Evolutionary conservation across 2,329 filamentous ascomycete genomes (phyloP).

Genomic region (Clarireedia sp.): DNA sequence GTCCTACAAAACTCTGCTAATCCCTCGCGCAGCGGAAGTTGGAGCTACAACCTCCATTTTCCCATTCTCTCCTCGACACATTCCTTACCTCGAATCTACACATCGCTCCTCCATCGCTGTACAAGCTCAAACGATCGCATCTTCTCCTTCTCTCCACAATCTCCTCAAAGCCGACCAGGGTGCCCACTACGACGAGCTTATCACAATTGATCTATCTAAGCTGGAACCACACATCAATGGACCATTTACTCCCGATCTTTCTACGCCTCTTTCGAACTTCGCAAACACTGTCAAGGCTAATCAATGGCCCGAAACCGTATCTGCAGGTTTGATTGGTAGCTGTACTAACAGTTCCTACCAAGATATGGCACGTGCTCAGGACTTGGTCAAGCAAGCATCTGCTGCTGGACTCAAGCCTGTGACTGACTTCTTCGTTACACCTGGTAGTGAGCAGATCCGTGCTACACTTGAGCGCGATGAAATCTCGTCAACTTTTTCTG

Average conservation of each 20-base stretch:
- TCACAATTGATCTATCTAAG: conserved; percentile 81
- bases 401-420: conserved; percentile 85
- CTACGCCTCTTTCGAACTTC: conserved; percentile 85
- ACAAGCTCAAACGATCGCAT: conserved; percentile 26
- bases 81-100: conserved; percentile 80
- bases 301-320: conserved; percentile 84
- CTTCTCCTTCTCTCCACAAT: conserved; percentile 40
- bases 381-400: conserved; percentile 83
- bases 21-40: conserved; percentile 56
- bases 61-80: conserved; percentile 78
- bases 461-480: conserved; percentile 86
- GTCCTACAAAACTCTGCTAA: neutral
- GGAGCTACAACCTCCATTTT: conserved; percentile 72
- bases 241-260: conserved; percentile 91
- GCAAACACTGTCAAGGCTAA: conserved; percentile 76
- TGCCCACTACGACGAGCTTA: conserved; percentile 82
- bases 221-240: conserved; percentile 97
- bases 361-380: conserved; percentile 94
- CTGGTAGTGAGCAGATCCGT: conserved; percentile 92
- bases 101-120: conserved; percentile 48
- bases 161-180: conserved; percentile 70
- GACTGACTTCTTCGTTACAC: conserved; percentile 90
- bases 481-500: conserved; percentile 76
- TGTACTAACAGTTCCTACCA: conserved; percentile 99
- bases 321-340: conserved; percentile 89